Conservation (phyloP, 2,329 filamentous ascomycete genomes). For the Ilyonectria destructans region DNA sequence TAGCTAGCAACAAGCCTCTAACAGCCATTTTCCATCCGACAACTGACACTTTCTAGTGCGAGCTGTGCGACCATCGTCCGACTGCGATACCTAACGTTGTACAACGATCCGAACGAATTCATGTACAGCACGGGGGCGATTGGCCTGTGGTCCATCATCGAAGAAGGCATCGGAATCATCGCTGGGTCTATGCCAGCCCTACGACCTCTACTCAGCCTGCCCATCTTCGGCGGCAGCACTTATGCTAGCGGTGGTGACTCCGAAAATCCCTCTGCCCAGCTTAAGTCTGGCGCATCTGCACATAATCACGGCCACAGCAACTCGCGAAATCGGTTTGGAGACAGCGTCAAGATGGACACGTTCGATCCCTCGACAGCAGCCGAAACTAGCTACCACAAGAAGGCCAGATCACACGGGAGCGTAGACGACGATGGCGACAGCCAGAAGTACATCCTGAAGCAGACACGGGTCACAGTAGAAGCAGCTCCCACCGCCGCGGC, state of each 20-base stretch:
- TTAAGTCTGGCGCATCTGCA: constrained; percentile 5
- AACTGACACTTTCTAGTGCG: constrained; percentile 32
- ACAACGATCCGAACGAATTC: constrained; percentile 42
- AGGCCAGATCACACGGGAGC: constrained; percentile 27
- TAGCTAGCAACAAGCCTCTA: background rate
- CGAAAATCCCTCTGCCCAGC: constrained; percentile 18
- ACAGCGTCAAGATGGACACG: constrained; percentile 24
- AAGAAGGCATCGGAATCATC: constrained; percentile 46
- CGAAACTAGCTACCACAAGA: constrained; percentile 12
- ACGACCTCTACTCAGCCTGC: constrained; percentile 39
- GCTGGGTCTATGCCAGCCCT: constrained; percentile 45
- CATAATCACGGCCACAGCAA: background rate
- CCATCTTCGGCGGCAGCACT: constrained; percentile 33
- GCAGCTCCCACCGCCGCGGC: constrained; percentile 18
- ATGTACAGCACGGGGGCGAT: constrained; percentile 45
- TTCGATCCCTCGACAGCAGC: constrained; percentile 9
- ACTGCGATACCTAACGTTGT: constrained; percentile 40
- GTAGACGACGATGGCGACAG: constrained; percentile 41
- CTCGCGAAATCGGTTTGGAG: background rate
- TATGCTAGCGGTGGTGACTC: constrained; percentile 31
- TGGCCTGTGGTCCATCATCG: constrained; percentile 43
- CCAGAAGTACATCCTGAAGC: constrained; percentile 45
- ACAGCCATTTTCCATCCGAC: background rate
- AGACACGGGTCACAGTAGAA: constrained; percentile 36
- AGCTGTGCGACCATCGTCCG: constrained; percentile 45